Evolutionary conservation across 75 land plant genomes (phyloP).

Genomic region (Picea sitchensis): DNA sequence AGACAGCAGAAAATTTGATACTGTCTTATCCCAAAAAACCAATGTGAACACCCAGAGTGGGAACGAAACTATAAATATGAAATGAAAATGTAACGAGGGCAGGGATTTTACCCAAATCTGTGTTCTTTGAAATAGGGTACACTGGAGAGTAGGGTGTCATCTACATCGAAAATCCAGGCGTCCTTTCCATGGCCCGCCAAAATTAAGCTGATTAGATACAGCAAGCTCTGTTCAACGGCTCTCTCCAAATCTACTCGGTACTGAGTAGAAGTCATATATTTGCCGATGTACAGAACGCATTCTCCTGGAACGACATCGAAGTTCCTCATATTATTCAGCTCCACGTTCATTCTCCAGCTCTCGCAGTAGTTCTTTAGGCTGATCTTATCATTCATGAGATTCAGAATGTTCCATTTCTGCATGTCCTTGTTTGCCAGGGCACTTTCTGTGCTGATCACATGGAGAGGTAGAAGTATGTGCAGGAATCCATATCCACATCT

Average conservation of each 20-base stretch:
- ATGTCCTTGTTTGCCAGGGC: too few species aligned
- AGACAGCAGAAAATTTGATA: too few species aligned
- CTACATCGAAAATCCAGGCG: slow-evolving; percentile 67
- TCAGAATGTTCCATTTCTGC: background rate
- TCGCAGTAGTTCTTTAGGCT: slow-evolving; percentile 43
- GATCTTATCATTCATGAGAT: background rate
- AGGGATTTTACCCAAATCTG: slow-evolving; percentile 49
- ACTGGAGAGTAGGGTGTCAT: slow-evolving; percentile 67
- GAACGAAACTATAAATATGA: slow-evolving; percentile 25
- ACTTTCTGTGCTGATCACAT: too few species aligned
- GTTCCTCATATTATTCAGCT: slow-evolving; percentile 63
- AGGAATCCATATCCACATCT: too few species aligned
- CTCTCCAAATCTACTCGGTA: slow-evolving; percentile 40
- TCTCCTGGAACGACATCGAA: slow-evolving; percentile 49
- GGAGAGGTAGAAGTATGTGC: too few species aligned
- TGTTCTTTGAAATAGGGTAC: slow-evolving; percentile 53
- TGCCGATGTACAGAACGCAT: slow-evolving; percentile 44
- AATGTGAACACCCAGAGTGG: background rate
- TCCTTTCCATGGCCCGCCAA: slow-evolving; percentile 50
- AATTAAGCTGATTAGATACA: slow-evolving; percentile 21
- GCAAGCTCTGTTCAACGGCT: slow-evolving; percentile 21
- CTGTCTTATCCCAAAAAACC: too few species aligned
- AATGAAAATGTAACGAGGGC: too few species aligned
- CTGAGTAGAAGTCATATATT: slow-evolving; percentile 55
- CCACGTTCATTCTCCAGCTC: slow-evolving; percentile 75